These are phyloP conservation scores for Hibiscus tridactylites DNA, from an alignment of 345 rosid genomes.

Conservation along the genomic window DNA sequence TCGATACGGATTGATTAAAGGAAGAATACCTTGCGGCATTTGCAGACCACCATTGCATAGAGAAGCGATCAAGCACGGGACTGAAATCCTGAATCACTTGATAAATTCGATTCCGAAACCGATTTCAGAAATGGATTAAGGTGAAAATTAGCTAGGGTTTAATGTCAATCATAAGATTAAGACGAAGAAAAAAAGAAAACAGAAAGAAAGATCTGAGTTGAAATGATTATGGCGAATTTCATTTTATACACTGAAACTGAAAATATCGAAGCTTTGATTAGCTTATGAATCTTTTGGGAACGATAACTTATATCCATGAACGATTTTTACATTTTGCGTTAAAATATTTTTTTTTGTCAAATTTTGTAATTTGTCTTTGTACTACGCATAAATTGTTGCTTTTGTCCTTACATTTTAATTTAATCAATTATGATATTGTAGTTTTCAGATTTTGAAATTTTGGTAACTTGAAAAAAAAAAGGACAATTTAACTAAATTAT, in stretches of 20 bases:
- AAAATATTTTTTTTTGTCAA: not conserved
- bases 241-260: not conserved
- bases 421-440: no score
- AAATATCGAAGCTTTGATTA: not conserved
- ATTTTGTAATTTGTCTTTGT: no score
- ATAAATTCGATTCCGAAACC: conserved; percentile 4
- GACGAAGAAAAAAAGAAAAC: not conserved
- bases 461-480: no score
- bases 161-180: not conserved
- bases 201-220: not conserved
- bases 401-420: no score
- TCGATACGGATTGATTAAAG: not conserved
- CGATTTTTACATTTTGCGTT: not conserved
- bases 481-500: no score
- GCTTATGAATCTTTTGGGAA: not conserved
- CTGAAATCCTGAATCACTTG: not conserved
- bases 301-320: not conserved
- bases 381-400: no score
- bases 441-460: no score
- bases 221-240: not conserved
- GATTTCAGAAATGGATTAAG: not conserved
- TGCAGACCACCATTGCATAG: conserved; percentile 80
- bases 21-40: conserved; percentile 70
- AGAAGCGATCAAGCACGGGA: conserved; percentile 12
- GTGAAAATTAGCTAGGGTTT: conserved; percentile 15